Evolutionary conservation across 2,329 filamentous ascomycete species (phyloP), one percentile per base, ranked within the genome.

Genomic region (Pezicula rhizophila): DNA sequence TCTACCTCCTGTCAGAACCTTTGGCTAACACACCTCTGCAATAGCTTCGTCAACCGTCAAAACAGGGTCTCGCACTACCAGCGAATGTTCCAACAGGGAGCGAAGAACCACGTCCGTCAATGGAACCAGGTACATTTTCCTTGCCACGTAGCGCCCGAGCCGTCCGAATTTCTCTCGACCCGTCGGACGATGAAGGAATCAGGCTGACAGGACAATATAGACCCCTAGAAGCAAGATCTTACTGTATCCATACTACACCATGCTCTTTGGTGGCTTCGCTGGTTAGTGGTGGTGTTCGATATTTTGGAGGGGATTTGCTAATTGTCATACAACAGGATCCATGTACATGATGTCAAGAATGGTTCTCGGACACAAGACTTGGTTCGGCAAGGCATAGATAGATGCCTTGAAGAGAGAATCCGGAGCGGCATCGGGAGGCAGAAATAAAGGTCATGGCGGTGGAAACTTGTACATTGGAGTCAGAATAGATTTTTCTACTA

Each of bases 61-160:
- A 92, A 92, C 80, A 79, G 78, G 64, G 87, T 91, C 63, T 85
- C 85, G 49, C 63, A 85, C 66, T 78, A 85, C 73, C 87, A 92
- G 78, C 77, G 79, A 64, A 71, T 80, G 60, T 89, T 88, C 76
- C 87, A 90, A 74, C 73, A 77, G 57, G 83, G 87, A 60, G 86
- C 86, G 70, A 80, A 79, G 63, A 70, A 74, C 55, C 79, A 84
- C 68, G 74, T 82, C 59, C 82, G 87, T 63, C 70, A 88, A 67
- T 91, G 87, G 87, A 75, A 79, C 70, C 89, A 90, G 71, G 87
- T 91, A 78, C 68, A 84, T 76, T 38, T 49, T 26, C 23, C 46
- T 49, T 11, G 5, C 28, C 15, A 8, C 15, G 20, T 31, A 33
- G 18, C 18, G 8, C 14, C 17, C 6, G 31, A 18, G 17, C 18